Conservation (phyloP, 345 rosid species). For the Clarkia xantiana region DNA sequence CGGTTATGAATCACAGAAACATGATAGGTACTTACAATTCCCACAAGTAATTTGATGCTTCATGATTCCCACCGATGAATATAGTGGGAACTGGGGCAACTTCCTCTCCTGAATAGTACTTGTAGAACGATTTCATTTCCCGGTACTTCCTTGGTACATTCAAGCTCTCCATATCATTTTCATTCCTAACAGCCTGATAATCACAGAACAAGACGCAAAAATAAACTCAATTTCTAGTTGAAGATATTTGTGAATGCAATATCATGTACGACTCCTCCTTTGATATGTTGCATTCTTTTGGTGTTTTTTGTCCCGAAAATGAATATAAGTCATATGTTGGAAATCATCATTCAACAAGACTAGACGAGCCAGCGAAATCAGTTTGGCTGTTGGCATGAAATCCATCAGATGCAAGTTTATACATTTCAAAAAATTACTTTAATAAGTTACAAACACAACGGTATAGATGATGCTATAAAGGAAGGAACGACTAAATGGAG, state of each 20-base stretch:
- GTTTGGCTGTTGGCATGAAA: no score
- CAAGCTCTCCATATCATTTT: constrained; percentile 70
- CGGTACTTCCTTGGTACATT: constrained; percentile 58
- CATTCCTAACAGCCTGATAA: constrained; percentile 66
- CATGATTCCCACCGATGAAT: constrained; percentile 95
- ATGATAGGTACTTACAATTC: constrained; percentile 41
- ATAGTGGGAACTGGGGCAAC: constrained; percentile 80
- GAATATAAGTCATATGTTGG: no score
- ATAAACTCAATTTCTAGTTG: background rate
- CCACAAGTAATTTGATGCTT: constrained; percentile 94
- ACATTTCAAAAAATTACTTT: no score
- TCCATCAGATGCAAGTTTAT: no score
- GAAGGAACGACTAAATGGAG: background rate
- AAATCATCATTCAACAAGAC: no score
- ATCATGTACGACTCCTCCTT: no score
- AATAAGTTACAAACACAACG: no score
- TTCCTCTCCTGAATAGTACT: constrained; percentile 69
- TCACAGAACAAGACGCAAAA: background rate
- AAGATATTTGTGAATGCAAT: no score
- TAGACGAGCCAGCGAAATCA: no score
- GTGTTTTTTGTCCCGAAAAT: no score
- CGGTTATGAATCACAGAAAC: background rate
- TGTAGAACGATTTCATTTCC: constrained; percentile 87
- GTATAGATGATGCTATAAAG: no score
- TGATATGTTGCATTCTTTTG: no score